A percentile compares a stretch with the other conserved stretches of the same genome.
These are phyloP conservation scores for Mortierella sp. DNA, from an alignment of 371 early-diverging fungal species.

Conservation along the genomic window DNA sequence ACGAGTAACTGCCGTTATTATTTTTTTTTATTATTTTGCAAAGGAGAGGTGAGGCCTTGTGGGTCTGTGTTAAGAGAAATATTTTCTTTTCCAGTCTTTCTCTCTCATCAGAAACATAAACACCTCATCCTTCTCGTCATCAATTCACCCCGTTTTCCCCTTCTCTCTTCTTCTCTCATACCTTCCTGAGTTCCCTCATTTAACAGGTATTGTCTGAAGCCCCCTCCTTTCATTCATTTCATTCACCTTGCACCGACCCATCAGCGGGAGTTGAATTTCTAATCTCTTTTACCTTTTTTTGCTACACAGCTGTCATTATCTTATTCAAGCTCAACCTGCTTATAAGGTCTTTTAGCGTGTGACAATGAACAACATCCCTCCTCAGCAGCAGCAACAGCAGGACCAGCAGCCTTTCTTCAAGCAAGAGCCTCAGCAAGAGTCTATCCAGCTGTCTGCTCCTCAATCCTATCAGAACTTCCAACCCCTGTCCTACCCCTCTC, in stretches of 20 bases:
- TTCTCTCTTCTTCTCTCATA: neutral
- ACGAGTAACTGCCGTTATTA: neutral
- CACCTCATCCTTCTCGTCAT: neutral
- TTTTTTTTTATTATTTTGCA: no score
- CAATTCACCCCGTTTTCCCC: neutral
- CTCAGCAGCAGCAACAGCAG: slow-evolving; percentile 20
- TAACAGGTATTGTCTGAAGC: neutral
- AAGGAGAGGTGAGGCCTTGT: no score
- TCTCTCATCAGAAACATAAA: slow-evolving; percentile 2
- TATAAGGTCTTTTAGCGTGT: neutral
- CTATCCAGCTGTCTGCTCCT: slow-evolving; percentile 22
- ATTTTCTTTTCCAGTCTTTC: no score
- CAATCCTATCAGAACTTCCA: slow-evolving; percentile 24
- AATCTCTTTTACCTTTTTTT: slow-evolving; percentile 2
- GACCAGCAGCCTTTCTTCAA: slow-evolving; percentile 23
- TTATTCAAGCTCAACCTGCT: slow-evolving; percentile 18
- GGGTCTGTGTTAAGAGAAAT: neutral
- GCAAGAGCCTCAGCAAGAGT: slow-evolving; percentile 28
- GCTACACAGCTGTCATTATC: slow-evolving; percentile 14
- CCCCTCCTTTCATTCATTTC: neutral
- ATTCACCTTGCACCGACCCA: neutral
- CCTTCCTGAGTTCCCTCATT: slow-evolving; percentile 3
- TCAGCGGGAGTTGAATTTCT: slow-evolving; percentile 16
- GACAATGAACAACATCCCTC: slow-evolving; percentile 33
- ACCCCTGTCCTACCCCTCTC: neutral